Conservation (phyloP, 371 early-diverging fungal genomes). For the Dentiscutata heterogama region DNA sequence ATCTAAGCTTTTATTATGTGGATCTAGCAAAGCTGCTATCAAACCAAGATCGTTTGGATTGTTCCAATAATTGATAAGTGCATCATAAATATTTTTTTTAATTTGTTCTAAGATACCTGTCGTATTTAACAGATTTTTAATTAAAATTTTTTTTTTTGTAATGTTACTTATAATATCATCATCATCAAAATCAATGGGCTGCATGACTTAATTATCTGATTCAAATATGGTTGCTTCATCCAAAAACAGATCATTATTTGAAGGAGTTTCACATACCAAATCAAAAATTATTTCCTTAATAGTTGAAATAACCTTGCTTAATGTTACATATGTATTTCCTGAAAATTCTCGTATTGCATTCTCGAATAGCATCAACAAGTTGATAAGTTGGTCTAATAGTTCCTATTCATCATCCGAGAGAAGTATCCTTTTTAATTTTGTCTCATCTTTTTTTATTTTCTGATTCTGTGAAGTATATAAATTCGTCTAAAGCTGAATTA, state of each 20-base stretch:
- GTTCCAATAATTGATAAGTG: not conserved
- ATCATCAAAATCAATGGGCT: not conserved
- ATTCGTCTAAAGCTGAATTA: not conserved
- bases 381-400: not conserved
- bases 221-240: not conserved
- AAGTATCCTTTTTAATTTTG: not conserved
- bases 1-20: constrained; percentile 8
- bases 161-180: constrained; percentile 3
- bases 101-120: not conserved
- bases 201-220: not conserved
- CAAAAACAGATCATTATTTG: not conserved
- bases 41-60: not conserved
- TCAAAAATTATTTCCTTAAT: not conserved
- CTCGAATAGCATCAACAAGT: not conserved
- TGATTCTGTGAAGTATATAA: not conserved
- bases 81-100: not conserved
- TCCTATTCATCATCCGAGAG: not conserved
- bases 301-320: not conserved
- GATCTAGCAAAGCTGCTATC: constrained; percentile 13
- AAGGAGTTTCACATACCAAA: not conserved
- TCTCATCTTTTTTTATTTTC: not conserved
- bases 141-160: constrained; percentile 6
- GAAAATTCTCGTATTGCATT: not conserved
- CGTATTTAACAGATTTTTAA: constrained; percentile 3
- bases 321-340: not conserved